Conservation (phyloP, 495 filamentous ascomycete species). For the Penicillium pancosmium region DNA sequence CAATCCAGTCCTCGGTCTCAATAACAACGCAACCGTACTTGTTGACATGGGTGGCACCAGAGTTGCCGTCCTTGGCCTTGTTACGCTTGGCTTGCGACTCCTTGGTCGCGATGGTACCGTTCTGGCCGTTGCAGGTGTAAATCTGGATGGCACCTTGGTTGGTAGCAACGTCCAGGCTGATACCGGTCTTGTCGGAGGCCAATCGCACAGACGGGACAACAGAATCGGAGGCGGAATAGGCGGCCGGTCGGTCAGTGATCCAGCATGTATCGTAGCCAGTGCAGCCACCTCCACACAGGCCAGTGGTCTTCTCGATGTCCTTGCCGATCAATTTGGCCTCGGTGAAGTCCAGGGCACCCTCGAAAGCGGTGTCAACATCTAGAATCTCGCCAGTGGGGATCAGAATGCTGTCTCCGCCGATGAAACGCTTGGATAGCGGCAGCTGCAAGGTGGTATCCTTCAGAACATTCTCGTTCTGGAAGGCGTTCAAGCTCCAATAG, state of each 20-base stretch:
- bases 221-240: constrained; percentile 62
- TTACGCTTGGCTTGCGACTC: constrained; percentile 54
- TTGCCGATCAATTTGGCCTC: constrained; percentile 74
- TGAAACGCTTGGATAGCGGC: constrained; percentile 68
- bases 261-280: constrained; percentile 78
- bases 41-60: constrained; percentile 45
- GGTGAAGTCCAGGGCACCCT: constrained; percentile 74
- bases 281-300: constrained; percentile 72
- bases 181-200: constrained; percentile 63
- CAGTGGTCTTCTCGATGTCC: constrained; percentile 61
- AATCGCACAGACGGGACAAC: constrained; percentile 65
- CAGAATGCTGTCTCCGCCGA: constrained; percentile 73
- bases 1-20: constrained; percentile 68
- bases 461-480: constrained; percentile 65
- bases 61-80: constrained; percentile 39
- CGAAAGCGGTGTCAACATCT: constrained; percentile 57
- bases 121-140: constrained; percentile 73
- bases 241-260: constrained; percentile 65
- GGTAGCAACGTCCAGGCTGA: constrained; percentile 69
- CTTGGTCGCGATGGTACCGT: constrained; percentile 62
- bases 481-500: constrained; percentile 91
- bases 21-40: constrained; percentile 76
- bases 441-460: constrained; percentile 73
- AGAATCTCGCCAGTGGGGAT: constrained; percentile 78
- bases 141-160: constrained; percentile 81